A percentile compares a stretch with the other conserved stretches of the same genome.
Evolutionary conservation across 2,329 filamentous ascomycete genomes (phyloP).

Genomic region (Penicillium thymicola): DNA sequence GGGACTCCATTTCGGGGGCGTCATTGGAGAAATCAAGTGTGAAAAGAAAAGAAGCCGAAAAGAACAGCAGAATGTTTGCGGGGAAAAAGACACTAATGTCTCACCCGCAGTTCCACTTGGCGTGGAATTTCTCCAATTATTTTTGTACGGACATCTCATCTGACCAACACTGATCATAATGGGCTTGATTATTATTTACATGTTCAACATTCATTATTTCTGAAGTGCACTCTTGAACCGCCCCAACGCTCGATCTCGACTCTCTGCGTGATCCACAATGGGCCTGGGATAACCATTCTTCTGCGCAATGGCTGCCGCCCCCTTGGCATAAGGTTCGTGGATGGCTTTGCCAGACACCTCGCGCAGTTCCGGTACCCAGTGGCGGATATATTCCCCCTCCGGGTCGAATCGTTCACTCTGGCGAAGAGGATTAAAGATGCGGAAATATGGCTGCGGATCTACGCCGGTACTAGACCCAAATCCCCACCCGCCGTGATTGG

Average conservation of each 20-base stretch:
- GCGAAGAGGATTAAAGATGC: slow-evolving; percentile 80
- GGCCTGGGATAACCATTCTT: slow-evolving; percentile 69
- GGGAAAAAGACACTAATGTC: slow-evolving; percentile 10
- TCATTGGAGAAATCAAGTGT: slow-evolving; percentile 21
- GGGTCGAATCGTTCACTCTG: slow-evolving; percentile 86
- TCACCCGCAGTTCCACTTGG: slow-evolving; percentile 5
- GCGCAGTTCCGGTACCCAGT: slow-evolving; percentile 75
- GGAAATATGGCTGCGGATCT: slow-evolving; percentile 85
- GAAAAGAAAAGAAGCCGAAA: not conserved
- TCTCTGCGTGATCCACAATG: slow-evolving; percentile 70
- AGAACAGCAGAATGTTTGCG: slow-evolving; percentile 1
- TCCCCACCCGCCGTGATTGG: slow-evolving; percentile 71
- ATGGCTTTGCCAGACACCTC: slow-evolving; percentile 64
- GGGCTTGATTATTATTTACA: not conserved
- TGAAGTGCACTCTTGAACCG: slow-evolving; percentile 63
- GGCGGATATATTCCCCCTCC: slow-evolving; percentile 73
- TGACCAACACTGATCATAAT: not conserved
- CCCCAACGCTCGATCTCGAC: slow-evolving; percentile 63
- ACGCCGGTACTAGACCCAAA: slow-evolving; percentile 67
- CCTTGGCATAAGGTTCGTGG: slow-evolving; percentile 74
- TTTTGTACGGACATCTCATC: not conserved
- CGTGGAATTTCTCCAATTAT: slow-evolving; percentile 1
- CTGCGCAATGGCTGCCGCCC: slow-evolving; percentile 57
- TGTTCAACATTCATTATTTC: not conserved
- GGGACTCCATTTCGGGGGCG: slow-evolving; percentile 32